phyloP scores from a whole-genome alignment of 2,329 filamentous ascomycete genomes.

The Gnomoniopsis sp. region DNA sequence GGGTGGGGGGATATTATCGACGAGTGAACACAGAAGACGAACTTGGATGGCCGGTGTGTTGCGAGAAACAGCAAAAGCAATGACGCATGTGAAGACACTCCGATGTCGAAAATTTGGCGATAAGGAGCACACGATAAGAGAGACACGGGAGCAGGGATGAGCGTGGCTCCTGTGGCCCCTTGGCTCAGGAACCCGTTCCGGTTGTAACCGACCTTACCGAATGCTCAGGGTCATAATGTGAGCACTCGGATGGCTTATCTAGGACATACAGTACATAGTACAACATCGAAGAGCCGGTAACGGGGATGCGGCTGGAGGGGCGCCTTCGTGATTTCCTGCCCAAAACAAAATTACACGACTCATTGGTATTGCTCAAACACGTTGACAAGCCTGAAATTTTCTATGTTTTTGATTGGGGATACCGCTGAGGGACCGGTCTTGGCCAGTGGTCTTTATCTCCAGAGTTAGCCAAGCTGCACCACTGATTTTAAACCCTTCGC shows the following conservation, averaged over 20 bases:
- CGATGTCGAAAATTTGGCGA: conserved; percentile 1
- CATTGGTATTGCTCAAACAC: background rate
- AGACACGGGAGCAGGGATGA: background rate
- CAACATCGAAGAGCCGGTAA: background rate
- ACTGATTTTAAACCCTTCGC: background rate
- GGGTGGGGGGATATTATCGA: background rate
- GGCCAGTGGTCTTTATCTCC: background rate
- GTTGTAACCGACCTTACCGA: background rate
- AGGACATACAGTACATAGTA: background rate
- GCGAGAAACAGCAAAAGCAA: background rate
- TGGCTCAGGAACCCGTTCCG: background rate
- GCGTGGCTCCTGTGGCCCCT: background rate
- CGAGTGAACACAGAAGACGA: background rate
- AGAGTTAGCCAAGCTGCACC: background rate
- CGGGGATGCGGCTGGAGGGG: background rate
- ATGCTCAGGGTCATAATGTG: background rate
- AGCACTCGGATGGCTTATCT: background rate
- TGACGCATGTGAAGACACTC: conserved; percentile 12
- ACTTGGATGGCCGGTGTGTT: background rate
- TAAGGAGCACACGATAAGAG: background rate
- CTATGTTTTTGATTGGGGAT: too few relatives aligned
- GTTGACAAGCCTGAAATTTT: background rate
- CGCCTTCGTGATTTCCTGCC: background rate
- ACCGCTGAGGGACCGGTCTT: too few relatives aligned
- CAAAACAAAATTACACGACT: background rate